Conservation (phyloP, 2,329 filamentous ascomycete genomes). For the Verticillium klebahnii region DNA sequence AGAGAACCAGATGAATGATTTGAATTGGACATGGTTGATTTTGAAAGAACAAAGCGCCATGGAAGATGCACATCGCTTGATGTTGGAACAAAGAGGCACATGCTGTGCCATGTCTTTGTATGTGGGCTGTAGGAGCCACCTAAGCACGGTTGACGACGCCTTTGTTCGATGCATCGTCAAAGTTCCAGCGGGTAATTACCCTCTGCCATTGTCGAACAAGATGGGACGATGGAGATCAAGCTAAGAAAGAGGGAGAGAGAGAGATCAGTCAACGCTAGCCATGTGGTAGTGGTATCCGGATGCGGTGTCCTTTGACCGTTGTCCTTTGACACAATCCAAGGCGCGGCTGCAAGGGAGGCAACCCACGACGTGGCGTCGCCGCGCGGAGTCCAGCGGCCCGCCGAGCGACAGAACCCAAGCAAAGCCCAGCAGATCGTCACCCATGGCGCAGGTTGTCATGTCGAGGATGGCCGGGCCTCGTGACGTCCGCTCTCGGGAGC, state of each 20-base stretch:
- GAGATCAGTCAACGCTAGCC: background rate
- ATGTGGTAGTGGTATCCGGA: background rate
- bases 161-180: background rate
- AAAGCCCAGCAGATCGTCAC: background rate
- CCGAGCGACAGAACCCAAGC: background rate
- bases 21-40: background rate
- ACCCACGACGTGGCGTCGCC: background rate
- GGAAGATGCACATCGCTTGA: background rate
- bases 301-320: background rate
- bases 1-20: background rate
- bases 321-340: background rate
- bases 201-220: background rate
- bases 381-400: background rate
- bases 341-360: background rate
- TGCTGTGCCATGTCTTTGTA: background rate
- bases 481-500: background rate
- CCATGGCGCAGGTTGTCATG: background rate
- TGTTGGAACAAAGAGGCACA: background rate
- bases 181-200: too few relatives aligned
- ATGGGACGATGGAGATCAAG: background rate
- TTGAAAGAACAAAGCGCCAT: background rate
- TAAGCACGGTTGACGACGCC: background rate
- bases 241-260: background rate
- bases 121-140: background rate
- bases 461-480: background rate